A percentile compares a stretch with the other conserved stretches of the same genome.
Conservation (phyloP, 2,329 filamentous ascomycete genomes). For the Fusarium sp. region DNA sequence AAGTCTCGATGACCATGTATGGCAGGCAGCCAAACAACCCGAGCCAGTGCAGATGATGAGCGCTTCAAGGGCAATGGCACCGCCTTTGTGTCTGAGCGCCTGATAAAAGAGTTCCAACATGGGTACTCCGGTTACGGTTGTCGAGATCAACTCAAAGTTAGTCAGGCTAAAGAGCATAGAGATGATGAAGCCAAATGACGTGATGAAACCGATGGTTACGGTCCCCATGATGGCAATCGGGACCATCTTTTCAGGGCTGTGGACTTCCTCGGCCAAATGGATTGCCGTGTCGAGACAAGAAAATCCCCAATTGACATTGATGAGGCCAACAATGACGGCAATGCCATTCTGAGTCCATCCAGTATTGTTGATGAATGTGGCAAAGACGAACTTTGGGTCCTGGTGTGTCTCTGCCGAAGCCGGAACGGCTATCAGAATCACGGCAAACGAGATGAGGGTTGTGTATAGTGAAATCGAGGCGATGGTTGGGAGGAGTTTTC, state of each 20-base stretch:
- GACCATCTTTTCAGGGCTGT: slow-evolving; percentile 3
- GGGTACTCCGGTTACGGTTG: slow-evolving; percentile 14
- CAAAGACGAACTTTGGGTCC: not conserved
- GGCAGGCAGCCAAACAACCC: slow-evolving; percentile 18
- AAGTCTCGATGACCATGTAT: slow-evolving; percentile 17
- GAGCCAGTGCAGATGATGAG: slow-evolving; percentile 7
- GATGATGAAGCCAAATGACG: not conserved
- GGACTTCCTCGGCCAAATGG: slow-evolving; percentile 2
- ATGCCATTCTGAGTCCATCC: slow-evolving; percentile 8
- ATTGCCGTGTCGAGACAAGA: not conserved
- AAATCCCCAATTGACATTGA: not conserved
- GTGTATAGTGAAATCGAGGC: not conserved
- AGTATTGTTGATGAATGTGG: slow-evolving; percentile 1
- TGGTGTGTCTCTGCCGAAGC: not conserved
- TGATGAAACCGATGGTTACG: not conserved
- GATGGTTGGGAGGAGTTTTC: not conserved
- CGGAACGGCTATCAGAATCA: slow-evolving; percentile 2
- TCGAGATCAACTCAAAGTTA: slow-evolving; percentile 7
- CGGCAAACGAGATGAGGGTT: slow-evolving; percentile 1
- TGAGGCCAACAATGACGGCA: slow-evolving; percentile 11
- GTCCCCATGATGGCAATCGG: slow-evolving; percentile 7
- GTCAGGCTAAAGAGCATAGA: not conserved
- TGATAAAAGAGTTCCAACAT: slow-evolving; percentile 21
- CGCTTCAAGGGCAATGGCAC: slow-evolving; percentile 9
- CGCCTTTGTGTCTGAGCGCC: not conserved